Percentiles rank a stretch among this genome's conserved stretches.
Evolutionary conservation across 179 eudicot genomes (phyloP).

Genomic region (Beta macrorhiza): DNA sequence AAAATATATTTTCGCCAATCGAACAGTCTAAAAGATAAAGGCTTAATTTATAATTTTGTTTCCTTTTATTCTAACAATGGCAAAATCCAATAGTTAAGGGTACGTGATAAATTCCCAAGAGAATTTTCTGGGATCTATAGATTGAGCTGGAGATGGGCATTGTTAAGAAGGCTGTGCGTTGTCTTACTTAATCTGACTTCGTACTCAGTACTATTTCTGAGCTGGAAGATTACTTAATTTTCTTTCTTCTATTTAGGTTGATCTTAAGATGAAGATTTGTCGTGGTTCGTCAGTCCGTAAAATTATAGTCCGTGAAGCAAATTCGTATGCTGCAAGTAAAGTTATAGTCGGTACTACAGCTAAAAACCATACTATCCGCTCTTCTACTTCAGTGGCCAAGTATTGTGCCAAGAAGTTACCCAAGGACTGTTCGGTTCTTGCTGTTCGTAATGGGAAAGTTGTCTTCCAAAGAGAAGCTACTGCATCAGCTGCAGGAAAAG

Average conservation of each 20-base stretch:
- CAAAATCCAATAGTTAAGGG: no score
- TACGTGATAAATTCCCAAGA: no score
- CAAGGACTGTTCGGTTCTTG: conserved; percentile 60
- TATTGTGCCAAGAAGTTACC: conserved; percentile 74
- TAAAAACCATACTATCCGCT: conserved; percentile 54
- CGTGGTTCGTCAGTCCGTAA: conserved; percentile 69
- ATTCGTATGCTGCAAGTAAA: conserved; percentile 44
- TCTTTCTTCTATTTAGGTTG: conserved; percentile 41
- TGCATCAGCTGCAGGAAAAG: conserved; percentile 24
- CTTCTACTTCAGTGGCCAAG: conserved; percentile 75
- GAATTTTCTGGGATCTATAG: background rate
- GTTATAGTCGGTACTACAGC: conserved; percentile 70
- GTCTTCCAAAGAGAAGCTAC: conserved; percentile 54
- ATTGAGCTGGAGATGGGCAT: conserved; percentile 9
- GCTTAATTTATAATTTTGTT: no score
- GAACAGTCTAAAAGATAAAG: background rate
- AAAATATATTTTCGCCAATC: background rate
- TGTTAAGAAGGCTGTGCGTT: conserved; percentile 10
- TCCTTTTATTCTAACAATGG: no score
- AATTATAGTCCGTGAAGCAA: conserved; percentile 65
- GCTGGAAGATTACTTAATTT: conserved; percentile 1
- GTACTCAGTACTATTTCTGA: conserved; percentile 1
- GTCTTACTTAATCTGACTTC: background rate
- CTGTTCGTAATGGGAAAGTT: conserved; percentile 83
- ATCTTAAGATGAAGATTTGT: conserved; percentile 80